Evolutionary conservation across 345 rosid genomes (phyloP).

Genomic region (Populus deltoides): DNA sequence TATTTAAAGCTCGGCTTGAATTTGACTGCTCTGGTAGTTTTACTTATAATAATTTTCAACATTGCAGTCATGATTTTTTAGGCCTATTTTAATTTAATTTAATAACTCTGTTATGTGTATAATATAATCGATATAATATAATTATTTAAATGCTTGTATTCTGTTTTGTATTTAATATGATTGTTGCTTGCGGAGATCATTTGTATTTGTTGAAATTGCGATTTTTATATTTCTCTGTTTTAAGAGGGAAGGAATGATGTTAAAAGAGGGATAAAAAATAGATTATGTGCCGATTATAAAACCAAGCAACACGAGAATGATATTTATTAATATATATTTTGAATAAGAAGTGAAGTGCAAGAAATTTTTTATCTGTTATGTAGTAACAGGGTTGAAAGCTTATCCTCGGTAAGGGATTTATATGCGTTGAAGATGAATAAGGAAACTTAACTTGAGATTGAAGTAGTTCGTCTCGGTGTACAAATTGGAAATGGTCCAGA

Average conservation of each 20-base stretch:
- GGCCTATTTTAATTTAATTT: not conserved
- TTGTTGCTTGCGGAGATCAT: not conserved
- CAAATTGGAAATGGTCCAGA: not conserved
- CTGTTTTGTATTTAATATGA: not conserved
- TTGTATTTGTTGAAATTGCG: not conserved
- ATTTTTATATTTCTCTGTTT: not conserved
- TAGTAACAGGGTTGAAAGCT: not conserved
- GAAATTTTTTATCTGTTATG: not conserved
- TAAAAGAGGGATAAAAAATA: not conserved
- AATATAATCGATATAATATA: not conserved
- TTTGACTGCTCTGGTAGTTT: constrained; percentile 1
- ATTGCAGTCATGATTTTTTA: not conserved
- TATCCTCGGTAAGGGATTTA: not conserved
- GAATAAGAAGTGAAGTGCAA: not conserved
- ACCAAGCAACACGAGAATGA: not conserved
- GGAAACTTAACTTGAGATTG: not conserved
- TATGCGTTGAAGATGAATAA: not conserved
- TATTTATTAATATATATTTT: not conserved
- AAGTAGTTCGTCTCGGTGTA: not conserved
- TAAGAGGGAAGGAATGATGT: not conserved
- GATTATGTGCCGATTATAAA: not conserved
- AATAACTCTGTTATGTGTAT: not conserved
- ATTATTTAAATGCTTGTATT: not conserved
- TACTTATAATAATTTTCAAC: not conserved
- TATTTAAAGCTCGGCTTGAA: constrained; percentile 15